phyloP scores from a whole-genome alignment of 1,139 yeast species.

The Hanseniaspora gamundiae region DNA sequence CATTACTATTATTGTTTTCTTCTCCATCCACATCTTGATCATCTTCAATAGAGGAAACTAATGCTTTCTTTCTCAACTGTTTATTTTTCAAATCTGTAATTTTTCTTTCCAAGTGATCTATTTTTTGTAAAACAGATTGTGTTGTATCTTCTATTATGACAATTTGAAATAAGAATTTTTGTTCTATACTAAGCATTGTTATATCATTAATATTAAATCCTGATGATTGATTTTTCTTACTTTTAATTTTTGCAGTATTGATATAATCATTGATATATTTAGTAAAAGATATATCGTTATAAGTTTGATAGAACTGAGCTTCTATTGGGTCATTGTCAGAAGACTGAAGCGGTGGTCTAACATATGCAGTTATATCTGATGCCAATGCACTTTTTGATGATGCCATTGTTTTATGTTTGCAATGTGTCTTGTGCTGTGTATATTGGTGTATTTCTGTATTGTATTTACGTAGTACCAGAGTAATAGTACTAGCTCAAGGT shows the following conservation, averaged over 20 bases:
- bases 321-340: neutral
- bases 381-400: neutral
- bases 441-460: too few relatives aligned
- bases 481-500: too few relatives aligned
- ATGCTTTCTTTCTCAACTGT: slow-evolving; percentile 10
- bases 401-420: too few relatives aligned
- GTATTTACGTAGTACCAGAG: too few relatives aligned
- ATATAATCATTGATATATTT: neutral
- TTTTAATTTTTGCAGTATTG: neutral
- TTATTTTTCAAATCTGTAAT: slow-evolving; percentile 15
- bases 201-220: neutral
- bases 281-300: neutral
- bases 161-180: slow-evolving; percentile 29
- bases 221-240: neutral
- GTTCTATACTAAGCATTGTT: slow-evolving; percentile 11
- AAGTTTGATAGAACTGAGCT: neutral
- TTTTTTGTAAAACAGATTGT: slow-evolving; percentile 24
- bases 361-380: slow-evolving; percentile 1
- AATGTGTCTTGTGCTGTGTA: too few relatives aligned
- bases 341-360: neutral
- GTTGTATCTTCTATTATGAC: slow-evolving; percentile 29
- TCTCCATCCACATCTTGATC: slow-evolving; percentile 11
- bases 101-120: slow-evolving; percentile 24
- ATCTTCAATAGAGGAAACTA: slow-evolving; percentile 16
- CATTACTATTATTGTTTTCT: slow-evolving; percentile 9